Percentiles rank a stretch among this genome's conserved stretches.
These are phyloP conservation scores for Linum lewisii DNA, from an alignment of 345 rosid species.

Conservation along the genomic window DNA sequence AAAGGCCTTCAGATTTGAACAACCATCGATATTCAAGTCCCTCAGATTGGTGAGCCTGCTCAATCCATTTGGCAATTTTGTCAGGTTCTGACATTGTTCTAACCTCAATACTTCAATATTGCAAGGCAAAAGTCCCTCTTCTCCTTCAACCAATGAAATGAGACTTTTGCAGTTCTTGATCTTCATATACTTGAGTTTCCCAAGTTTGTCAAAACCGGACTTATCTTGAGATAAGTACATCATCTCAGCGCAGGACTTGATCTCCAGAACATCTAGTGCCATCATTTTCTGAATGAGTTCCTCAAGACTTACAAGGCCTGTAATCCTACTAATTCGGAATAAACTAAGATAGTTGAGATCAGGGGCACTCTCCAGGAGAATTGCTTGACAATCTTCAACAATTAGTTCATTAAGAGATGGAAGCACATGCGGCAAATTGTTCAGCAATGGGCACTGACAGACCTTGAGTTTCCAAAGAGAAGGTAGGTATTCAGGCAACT, in stretches of 20 bases:
- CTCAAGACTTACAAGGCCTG: neutral
- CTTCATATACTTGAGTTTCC: neutral
- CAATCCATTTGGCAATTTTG: slow-evolving; percentile 26
- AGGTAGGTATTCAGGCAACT: neutral
- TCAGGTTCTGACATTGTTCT: neutral
- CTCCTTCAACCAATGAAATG: slow-evolving; percentile 4
- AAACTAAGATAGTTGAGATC: slow-evolving; percentile 12
- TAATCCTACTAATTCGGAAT: slow-evolving; percentile 4
- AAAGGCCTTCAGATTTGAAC: slow-evolving; percentile 12
- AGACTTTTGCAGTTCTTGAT: neutral
- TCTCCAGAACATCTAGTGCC: slow-evolving; percentile 9
- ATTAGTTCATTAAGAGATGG: neutral
- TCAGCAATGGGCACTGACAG: slow-evolving; percentile 2
- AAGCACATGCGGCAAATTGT: neutral
- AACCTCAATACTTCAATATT: slow-evolving; percentile 5
- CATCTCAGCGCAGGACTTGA: slow-evolving; percentile 8
- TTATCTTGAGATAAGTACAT: slow-evolving; percentile 9
- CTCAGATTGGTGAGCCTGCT: slow-evolving; percentile 23
- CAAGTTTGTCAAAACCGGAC: neutral
- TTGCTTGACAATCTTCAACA: neutral
- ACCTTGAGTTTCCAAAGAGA: neutral
- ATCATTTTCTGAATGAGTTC: neutral
- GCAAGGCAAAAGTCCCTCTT: slow-evolving; percentile 1
- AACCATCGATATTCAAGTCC: slow-evolving; percentile 10
- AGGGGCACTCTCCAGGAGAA: neutral